phyloP scores from a whole-genome alignment of 2,329 filamentous ascomycete genomes.

The Boeremia exigua region DNA sequence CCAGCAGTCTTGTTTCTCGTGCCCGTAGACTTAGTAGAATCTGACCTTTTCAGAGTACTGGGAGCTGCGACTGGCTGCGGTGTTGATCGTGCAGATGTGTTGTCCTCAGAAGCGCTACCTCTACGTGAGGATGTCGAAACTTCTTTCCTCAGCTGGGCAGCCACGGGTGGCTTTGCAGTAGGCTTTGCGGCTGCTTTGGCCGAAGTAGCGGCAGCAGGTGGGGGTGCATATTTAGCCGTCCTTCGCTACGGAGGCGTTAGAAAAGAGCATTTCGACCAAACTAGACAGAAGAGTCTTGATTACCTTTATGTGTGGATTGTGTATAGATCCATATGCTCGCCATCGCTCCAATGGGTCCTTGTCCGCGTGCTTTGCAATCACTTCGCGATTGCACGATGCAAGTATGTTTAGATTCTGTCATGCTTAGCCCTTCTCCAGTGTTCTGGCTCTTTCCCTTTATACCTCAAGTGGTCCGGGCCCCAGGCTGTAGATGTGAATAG shows the following conservation, averaged over 20 bases:
- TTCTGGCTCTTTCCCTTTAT: slow-evolving; percentile 19
- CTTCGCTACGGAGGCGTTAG: slow-evolving; percentile 49
- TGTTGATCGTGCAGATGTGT: slow-evolving; percentile 43
- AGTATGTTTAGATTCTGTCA: slow-evolving; percentile 70
- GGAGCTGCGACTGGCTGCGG: slow-evolving; percentile 33
- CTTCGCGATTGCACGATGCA: slow-evolving; percentile 70
- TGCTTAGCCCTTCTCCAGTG: slow-evolving; percentile 46
- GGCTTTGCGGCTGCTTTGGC: slow-evolving; percentile 19
- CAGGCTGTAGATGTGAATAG: slow-evolving; percentile 88
- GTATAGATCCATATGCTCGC: slow-evolving; percentile 74
- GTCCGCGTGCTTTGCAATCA: slow-evolving; percentile 60
- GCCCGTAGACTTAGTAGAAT: slow-evolving; percentile 49
- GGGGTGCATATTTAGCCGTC: slow-evolving; percentile 47
- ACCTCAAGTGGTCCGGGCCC: slow-evolving; percentile 72
- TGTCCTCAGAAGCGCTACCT: slow-evolving; percentile 42
- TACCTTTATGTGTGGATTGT: slow-evolving; percentile 71
- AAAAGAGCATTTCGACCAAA: background rate
- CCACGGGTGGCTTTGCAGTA: slow-evolving; percentile 26
- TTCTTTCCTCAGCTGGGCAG: slow-evolving; percentile 29
- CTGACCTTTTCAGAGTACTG: slow-evolving; percentile 40
- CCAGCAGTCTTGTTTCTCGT: slow-evolving; percentile 65
- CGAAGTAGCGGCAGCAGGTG: slow-evolving; percentile 37
- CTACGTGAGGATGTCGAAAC: slow-evolving; percentile 20
- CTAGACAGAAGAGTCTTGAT: background rate
- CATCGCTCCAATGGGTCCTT: slow-evolving; percentile 66